Evolutionary conservation across 495 filamentous ascomycete genomes (phyloP).

Genomic region (Hypoxylon perforatum): DNA sequence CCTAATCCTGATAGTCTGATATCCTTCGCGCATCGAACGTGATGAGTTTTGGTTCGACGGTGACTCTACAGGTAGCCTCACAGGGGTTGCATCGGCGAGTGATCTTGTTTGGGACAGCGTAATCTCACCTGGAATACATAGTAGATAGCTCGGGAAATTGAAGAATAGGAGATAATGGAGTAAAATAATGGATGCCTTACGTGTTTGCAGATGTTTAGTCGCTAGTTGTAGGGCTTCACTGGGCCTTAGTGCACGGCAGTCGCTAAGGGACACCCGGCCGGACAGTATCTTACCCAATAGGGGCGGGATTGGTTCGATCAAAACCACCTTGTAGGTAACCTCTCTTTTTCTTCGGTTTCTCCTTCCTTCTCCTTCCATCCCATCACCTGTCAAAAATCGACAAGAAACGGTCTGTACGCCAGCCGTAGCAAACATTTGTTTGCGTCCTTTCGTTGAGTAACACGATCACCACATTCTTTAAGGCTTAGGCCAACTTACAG

Average conservation of each 20-base stretch:
- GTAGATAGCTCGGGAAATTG: conserved; percentile 31
- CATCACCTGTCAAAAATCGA: conserved; percentile 48
- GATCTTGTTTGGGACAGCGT: conserved; percentile 22
- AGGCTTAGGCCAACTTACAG: conserved; percentile 45
- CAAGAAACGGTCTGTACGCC: conserved; percentile 51
- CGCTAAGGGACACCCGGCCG: neutral
- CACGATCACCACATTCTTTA: conserved; percentile 48
- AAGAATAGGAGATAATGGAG: neutral
- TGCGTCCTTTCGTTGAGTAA: conserved; percentile 60
- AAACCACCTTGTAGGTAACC: neutral
- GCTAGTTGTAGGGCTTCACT: conserved; percentile 17
- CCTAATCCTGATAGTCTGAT: conserved; percentile 12
- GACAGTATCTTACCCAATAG: neutral
- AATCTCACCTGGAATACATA: conserved; percentile 7
- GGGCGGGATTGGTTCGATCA: conserved; percentile 8
- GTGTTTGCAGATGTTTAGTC: conserved; percentile 13
- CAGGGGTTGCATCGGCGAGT: conserved; percentile 22
- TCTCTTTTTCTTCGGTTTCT: conserved; percentile 21
- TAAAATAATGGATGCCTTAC: neutral
- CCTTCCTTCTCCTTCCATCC: conserved; percentile 26
- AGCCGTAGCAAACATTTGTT: conserved; percentile 57
- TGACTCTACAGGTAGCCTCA: conserved; percentile 6
- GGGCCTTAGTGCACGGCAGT: conserved; percentile 13
- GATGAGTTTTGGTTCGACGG: conserved; percentile 2
- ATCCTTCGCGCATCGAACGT: conserved; percentile 1